phyloP scores from a whole-genome alignment of 2,329 filamentous ascomycete genomes.

The Xylariaceae sp. region DNA sequence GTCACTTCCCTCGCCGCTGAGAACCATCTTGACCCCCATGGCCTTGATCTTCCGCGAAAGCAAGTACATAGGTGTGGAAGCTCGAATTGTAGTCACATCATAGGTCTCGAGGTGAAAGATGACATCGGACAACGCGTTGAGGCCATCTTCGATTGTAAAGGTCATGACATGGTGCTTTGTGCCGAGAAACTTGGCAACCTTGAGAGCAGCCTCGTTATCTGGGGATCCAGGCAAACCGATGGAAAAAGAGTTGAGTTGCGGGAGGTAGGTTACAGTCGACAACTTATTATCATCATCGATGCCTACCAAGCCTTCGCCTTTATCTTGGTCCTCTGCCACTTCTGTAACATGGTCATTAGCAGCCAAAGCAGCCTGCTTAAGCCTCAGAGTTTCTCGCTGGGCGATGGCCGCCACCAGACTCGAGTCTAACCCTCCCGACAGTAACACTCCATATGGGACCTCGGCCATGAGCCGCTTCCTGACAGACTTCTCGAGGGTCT shows the following conservation, averaged over 20 bases:
- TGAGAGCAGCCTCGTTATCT: constrained; percentile 87
- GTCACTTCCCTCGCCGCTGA: too few relatives aligned
- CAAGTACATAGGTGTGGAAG: constrained; percentile 98
- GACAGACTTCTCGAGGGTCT: constrained; percentile 86
- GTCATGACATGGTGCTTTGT: constrained; percentile 99
- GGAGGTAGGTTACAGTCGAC: constrained; percentile 87
- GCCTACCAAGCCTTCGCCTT: constrained; percentile 79
- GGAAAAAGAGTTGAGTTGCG: constrained; percentile 97
- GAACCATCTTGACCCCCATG: constrained; percentile 99
- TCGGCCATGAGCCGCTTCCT: constrained; percentile 98
- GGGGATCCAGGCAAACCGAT: constrained; percentile 93
- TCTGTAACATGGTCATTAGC: constrained; percentile 49
- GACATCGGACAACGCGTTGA: constrained; percentile 95
- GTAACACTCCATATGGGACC: constrained; percentile 93
- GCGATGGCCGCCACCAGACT: constrained; percentile 94
- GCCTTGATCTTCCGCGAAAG: constrained; percentile 99
- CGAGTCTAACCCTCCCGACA: constrained; percentile 95
- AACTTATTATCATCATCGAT: constrained; percentile 93
- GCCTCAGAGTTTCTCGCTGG: constrained; percentile 84
- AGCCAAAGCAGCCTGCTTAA: constrained; percentile 69
- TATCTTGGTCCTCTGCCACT: constrained; percentile 58
- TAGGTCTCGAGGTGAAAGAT: constrained; percentile 98
- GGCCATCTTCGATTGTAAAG: constrained; percentile 95
- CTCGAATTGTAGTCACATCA: constrained; percentile 97
- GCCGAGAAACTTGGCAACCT: constrained; percentile 95